Conservation (phyloP, 306 rosid species). For the Alnus glutinosa region DNA sequence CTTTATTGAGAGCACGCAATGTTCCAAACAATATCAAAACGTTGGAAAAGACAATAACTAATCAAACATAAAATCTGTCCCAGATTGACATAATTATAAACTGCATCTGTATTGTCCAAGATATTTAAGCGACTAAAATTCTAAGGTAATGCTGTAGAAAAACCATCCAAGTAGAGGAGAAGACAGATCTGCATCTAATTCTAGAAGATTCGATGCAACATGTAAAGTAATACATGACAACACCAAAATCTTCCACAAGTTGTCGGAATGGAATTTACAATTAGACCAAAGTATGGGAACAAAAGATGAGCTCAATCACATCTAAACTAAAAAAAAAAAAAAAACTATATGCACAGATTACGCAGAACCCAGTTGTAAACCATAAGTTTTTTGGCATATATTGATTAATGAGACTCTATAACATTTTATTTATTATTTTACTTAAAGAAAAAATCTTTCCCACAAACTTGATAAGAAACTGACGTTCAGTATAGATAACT, state of each 20-base stretch:
- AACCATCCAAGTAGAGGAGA: not conserved
- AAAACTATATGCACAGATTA: not conserved
- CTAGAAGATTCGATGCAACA: not conserved
- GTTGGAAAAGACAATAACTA: not conserved
- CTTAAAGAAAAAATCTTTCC: not conserved
- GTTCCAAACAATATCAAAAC: not conserved
- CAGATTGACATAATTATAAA: not conserved
- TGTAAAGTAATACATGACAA: not conserved
- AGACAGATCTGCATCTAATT: not conserved
- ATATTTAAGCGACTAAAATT: not conserved
- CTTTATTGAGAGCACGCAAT: not conserved
- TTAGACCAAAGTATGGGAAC: not conserved
- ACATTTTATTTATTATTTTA: not conserved
- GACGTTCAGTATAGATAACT: not conserved
- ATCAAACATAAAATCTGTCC: not conserved
- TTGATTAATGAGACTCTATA: not conserved
- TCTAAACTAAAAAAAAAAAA: not conserved
- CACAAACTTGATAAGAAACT: not conserved
- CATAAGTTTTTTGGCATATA: not conserved
- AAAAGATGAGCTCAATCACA: not conserved
- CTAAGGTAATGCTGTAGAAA: not conserved
- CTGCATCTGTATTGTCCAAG: not conserved
- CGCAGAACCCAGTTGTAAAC: not conserved
- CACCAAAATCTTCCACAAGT: not conserved
- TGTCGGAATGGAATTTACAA: not conserved